Evolutionary conservation across 2,329 filamentous ascomycete species (phyloP).

Genomic region (Scedosporium apiospermum): DNA sequence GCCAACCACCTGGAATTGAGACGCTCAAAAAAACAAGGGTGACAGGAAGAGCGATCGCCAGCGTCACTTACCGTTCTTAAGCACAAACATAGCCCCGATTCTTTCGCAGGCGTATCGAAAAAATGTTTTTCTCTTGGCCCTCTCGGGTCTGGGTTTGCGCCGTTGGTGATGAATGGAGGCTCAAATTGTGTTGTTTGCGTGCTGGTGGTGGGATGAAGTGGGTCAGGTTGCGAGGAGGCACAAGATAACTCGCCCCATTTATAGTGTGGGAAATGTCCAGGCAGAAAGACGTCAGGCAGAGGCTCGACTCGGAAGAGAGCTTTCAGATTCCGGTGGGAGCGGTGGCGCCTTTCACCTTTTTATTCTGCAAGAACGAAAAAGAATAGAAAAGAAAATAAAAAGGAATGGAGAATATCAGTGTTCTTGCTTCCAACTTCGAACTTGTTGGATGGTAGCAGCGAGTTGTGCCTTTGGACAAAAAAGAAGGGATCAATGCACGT

Average conservation of each 20-base stretch:
- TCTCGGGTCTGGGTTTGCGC: neutral
- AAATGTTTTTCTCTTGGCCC: neutral
- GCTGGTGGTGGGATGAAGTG: neutral
- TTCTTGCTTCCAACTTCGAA: no score
- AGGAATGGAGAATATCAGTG: no score
- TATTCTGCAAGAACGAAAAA: neutral
- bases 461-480: neutral
- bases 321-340: neutral
- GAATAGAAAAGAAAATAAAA: neutral
- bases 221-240: neutral
- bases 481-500: neutral
- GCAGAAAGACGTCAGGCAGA: neutral
- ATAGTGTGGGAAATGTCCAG: neutral
- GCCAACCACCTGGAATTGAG: neutral
- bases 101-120: neutral
- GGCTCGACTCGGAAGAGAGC: neutral
- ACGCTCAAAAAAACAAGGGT: neutral
- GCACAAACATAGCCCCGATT: constrained; percentile 27
- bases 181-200: neutral
- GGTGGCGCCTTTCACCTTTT: neutral
- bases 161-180: neutral
- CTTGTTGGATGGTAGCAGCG: neutral
- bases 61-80: constrained; percentile 30
- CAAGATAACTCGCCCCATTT: neutral
- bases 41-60: neutral